Evolutionary conservation across 768 basidiomycete species (phyloP), one percentile per base, ranked within the genome.

Genomic region (Chalciporus piperatus): DNA sequence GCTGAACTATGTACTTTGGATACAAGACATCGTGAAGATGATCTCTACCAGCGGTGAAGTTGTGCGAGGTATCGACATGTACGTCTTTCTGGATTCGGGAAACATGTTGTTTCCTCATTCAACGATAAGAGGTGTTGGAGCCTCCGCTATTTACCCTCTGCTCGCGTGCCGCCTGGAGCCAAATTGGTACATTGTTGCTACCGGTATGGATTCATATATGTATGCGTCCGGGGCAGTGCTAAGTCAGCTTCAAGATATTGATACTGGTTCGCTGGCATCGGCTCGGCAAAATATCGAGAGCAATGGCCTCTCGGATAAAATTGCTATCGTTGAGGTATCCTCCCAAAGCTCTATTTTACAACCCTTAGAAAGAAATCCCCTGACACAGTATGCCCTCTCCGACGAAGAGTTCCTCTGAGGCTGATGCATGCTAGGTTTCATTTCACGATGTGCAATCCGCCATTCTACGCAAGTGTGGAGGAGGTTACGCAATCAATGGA

Each of bases 381-480:
- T n/a, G 32, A 30, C 41, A 39, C 47, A 47, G 55, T 59, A 50
- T 11, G 28, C 50, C 22, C 19, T 48, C 17, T 43, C 4, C 37
- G 20, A 20, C 48, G 8, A 17, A 28, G n/a, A 23, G 4, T 5
- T 11, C 8, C 10, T 47, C 3, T 4, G 13, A 45, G 41, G 45
- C 48, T 48, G 23, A 49, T 38, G 1, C 17, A 20, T 10, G 11
- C 11, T 47, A 83, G 80, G 4, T 82, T 84, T 60, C 81, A 87
- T 51, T 92, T 96, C 57, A 83, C 85, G 0, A 92, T 98, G 84
- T 98, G 95, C 70, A 99, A 98, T 66, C 96, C 96, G 0, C 96
- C 96, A 0, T 99, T 99, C 69, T 98, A 97, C 63, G 65, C 74
- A n/a, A 89, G 84, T 50, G 62, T 66, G 1, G 81, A 84, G 27